These are phyloP conservation scores for Candida schatavii DNA, from an alignment of 805 yeast species.

Conservation along the genomic window DNA sequence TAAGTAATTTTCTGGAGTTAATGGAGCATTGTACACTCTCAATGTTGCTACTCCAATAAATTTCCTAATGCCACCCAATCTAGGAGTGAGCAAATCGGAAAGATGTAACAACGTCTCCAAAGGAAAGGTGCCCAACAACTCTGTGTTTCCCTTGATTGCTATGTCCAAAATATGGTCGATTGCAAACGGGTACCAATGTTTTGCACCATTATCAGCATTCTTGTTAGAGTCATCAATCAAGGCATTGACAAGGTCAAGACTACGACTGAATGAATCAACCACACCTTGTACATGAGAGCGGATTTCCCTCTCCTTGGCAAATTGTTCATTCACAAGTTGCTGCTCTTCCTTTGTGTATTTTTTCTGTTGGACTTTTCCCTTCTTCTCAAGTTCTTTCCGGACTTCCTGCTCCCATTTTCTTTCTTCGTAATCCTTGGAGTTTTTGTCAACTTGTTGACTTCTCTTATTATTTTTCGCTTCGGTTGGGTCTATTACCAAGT, in stretches of 20 bases:
- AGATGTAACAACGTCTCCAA: slow-evolving; percentile 52
- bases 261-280: slow-evolving; percentile 42
- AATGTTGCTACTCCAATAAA: slow-evolving; percentile 71
- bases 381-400: slow-evolving; percentile 67
- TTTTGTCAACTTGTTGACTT: slow-evolving; percentile 54
- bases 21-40: slow-evolving; percentile 48
- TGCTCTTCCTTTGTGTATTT: slow-evolving; percentile 80
- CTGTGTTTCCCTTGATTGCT: slow-evolving; percentile 4
- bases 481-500: slow-evolving; percentile 63
- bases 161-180: slow-evolving; percentile 43
- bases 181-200: slow-evolving; percentile 72
- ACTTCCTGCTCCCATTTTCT: slow-evolving; percentile 86
- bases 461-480: slow-evolving; percentile 37
- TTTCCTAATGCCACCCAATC: slow-evolving; percentile 48
- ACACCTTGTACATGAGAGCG: slow-evolving; percentile 44
- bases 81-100: slow-evolving; percentile 48
- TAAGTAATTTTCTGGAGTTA: slow-evolving; percentile 44
- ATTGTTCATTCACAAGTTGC: slow-evolving; percentile 55
- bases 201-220: slow-evolving; percentile 60
- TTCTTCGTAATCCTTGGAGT: slow-evolving; percentile 81
- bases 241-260: slow-evolving; percentile 50
- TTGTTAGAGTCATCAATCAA: slow-evolving; percentile 49
- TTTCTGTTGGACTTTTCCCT: slow-evolving; percentile 39
- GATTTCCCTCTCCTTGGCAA: slow-evolving; percentile 57
- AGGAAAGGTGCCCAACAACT: slow-evolving; percentile 45